phyloP scores from a whole-genome alignment of 2,329 filamentous ascomycete species.

The Thelonectria discophora region DNA sequence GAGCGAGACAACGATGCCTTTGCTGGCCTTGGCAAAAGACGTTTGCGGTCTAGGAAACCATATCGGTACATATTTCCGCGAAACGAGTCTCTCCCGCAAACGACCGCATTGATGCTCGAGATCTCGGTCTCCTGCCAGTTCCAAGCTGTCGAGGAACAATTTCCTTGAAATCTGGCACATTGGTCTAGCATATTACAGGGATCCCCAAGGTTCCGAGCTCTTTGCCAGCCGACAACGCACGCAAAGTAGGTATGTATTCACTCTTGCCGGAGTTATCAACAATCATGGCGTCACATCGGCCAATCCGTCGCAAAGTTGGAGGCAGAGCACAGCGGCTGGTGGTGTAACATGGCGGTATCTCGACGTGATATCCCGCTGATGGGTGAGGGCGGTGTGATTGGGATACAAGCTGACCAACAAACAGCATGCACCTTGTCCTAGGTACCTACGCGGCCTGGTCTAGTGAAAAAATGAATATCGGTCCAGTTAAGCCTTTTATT shows the following conservation, averaged over 20 bases:
- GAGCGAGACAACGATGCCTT: too few relatives aligned
- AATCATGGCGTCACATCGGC: too few relatives aligned
- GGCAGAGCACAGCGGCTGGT: conserved; percentile 28
- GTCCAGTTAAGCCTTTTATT: conserved; percentile 32
- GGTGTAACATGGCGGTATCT: conserved; percentile 26
- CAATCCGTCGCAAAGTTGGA: conserved; percentile 26
- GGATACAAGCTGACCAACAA: conserved; percentile 25
- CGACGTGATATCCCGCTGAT: conserved; percentile 28
- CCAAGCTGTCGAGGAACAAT: conserved; percentile 7
- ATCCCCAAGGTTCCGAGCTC: conserved; percentile 20
- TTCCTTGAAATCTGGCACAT: conserved; percentile 13
- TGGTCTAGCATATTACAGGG: conserved; percentile 10
- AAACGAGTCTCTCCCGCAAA: conserved; percentile 34
- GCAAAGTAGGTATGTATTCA: too few relatives aligned
- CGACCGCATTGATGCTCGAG: conserved; percentile 8
- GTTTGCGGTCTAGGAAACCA: conserved; percentile 24
- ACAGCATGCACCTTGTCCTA: conserved; percentile 3
- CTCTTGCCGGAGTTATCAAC: too few relatives aligned
- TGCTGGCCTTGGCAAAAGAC: too few relatives aligned
- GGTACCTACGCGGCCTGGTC: not conserved
- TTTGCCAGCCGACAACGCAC: not conserved
- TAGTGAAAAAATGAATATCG: conserved; percentile 29
- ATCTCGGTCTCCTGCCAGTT: conserved; percentile 34
- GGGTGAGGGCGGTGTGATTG: conserved; percentile 32
- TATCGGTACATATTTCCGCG: conserved; percentile 36